These are phyloP conservation scores for Solanum tarapatanum DNA, from an alignment of 257 asterid species.

Conservation along the genomic window DNA sequence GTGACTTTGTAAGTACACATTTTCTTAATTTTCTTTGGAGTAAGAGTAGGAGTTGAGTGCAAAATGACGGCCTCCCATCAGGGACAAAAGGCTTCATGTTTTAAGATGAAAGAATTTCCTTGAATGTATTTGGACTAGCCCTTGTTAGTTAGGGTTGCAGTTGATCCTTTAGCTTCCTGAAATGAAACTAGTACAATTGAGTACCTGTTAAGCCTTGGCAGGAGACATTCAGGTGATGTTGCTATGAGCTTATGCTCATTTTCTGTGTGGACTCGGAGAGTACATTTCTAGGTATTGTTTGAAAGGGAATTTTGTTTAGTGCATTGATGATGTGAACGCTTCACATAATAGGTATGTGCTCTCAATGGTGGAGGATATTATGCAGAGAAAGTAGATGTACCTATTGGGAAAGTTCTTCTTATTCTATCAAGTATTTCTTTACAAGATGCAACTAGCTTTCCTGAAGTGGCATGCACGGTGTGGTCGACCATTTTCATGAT, in stretches of 20 bases:
- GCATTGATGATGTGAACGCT: not conserved
- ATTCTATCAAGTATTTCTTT: constrained; percentile 65
- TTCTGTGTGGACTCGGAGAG: not conserved
- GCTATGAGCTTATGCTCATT: not conserved
- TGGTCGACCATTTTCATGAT: constrained; percentile 92
- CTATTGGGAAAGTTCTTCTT: constrained; percentile 50
- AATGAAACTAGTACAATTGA: not conserved
- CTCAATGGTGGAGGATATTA: constrained; percentile 92
- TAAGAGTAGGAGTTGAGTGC: not conserved
- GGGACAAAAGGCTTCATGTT: not conserved
- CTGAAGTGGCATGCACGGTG: constrained; percentile 91
- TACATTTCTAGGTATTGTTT: not conserved
- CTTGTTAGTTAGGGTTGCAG: not conserved
- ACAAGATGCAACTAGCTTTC: constrained; percentile 86
- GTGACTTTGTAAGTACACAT: not conserved
- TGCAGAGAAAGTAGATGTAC: constrained; percentile 29
- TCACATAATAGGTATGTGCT: constrained; percentile 63
- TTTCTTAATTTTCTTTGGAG: not conserved
- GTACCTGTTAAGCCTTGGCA: not conserved
- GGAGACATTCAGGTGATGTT: not conserved
- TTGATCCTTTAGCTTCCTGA: not conserved
- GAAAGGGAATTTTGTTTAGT: not conserved
- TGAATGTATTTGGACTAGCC: not conserved
- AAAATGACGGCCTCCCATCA: too few relatives aligned
- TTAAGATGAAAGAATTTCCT: not conserved